Base-by-base conservation (phyloP, 2,329 filamentous ascomycete species). In the Plenodomus lindquistii region DNA sequence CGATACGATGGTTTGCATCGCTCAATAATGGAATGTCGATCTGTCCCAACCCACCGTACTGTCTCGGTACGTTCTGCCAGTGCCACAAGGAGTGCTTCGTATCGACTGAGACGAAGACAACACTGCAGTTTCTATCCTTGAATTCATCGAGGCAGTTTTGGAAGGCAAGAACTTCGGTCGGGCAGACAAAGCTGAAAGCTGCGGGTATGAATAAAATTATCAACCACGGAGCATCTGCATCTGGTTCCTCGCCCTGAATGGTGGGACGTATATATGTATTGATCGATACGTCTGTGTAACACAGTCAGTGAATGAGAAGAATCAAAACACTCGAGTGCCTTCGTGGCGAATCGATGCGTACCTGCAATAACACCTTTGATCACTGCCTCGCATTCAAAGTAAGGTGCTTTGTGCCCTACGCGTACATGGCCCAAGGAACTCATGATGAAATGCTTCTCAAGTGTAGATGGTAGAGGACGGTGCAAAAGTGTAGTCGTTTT, bases 131-230 rank as follows among this genome's bases (percentile, higher is more conserved):
- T 17, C 62, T 55, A 34, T 66, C 59, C 13, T 50, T 55, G 40
- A 68, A 68, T 27, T 67, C 62, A 15, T 66, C 59, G 2, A 61
- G 48, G 37, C 59, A 63, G 20, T 62, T 65, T 22, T 69, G 58
- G 42, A 67, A 69, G 2, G 63, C 63, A 15, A 67, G 57, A 9
- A 68, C 60, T 46, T 67, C 65, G 11, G 62, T 67, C 0, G 63
- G 65, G 22, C 66, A 70, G 3, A 70, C 63, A 38, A 66, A 70
- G 24, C 57, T 62, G 41, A 68, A 70, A 7, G 66, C 65, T 3
- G 61, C 61, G 5, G 66, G 65, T 7, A 67, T 67, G 45, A 69
- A 70, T 9, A 68, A 46, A 4, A 70, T 41, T 9, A 69, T 59
- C n/a, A 67, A 53, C 63, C 66, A 67, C n/a, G 52, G 52, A 5